Evolutionary conservation across 148 eudicot genomes (phyloP).

Genomic region (Salicornia ramosissima): DNA sequence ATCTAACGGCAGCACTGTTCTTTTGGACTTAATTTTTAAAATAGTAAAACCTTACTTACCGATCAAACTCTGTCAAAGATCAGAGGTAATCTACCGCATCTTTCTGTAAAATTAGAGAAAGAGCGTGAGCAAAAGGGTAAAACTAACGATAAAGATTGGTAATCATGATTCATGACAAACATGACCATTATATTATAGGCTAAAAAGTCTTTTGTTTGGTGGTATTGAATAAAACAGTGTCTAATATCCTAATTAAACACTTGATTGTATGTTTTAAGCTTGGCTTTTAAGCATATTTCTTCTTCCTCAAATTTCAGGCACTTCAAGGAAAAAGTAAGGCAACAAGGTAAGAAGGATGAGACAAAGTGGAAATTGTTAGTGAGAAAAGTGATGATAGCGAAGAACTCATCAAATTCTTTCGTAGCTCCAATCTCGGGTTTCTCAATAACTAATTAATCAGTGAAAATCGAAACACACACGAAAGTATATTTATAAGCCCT

Average conservation of each 20-base stretch:
- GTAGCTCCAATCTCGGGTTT: slow-evolving; percentile 22
- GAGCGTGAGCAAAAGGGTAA: too few species aligned
- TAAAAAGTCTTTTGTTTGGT: too few species aligned
- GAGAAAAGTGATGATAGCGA: slow-evolving; percentile 63
- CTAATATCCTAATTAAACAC: too few species aligned
- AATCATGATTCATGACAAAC: too few species aligned
- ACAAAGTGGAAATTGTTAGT: slow-evolving; percentile 63
- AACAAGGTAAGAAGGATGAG: slow-evolving; percentile 66
- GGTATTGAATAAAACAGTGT: too few species aligned
- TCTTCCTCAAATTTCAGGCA: slow-evolving; percentile 18
- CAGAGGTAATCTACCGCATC: too few species aligned
- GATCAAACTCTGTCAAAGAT: too few species aligned
- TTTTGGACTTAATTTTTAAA: background rate
- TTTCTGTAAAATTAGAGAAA: too few species aligned
- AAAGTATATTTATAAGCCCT: background rate
- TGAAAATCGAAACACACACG: background rate
- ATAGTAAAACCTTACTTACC: too few species aligned
- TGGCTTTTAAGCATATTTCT: background rate
- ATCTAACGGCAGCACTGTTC: background rate
- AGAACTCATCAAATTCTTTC: slow-evolving; percentile 31
- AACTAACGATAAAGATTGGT: too few species aligned
- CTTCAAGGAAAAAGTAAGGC: slow-evolving; percentile 59
- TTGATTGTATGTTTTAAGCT: too few species aligned
- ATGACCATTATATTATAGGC: too few species aligned
- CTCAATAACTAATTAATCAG: slow-evolving; percentile 8